Base-by-base conservation (phyloP, 352 stramenopile genomes). In the Pythium coloratum region DNA sequence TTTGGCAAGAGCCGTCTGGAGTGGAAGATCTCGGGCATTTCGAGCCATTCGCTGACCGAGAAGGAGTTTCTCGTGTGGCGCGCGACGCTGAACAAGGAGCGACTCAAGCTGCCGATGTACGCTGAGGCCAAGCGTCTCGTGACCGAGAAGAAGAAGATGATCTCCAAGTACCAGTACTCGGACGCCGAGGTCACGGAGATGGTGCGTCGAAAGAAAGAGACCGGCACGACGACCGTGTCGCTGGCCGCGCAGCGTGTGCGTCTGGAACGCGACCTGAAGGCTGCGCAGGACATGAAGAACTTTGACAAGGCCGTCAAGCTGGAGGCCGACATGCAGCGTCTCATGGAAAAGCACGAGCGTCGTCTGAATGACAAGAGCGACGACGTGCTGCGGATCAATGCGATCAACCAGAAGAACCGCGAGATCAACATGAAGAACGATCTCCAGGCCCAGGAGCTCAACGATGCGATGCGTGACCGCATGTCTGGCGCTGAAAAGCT, bases 271-370 rank as follows among this genome's bases (percentile, higher is more conserved):
- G 87, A 93, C 64, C 62, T 95, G 13, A 75, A 78, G 38, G 87
- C 87, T 50, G 87, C 87, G 20, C 85, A 93, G 63, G 82, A 90
- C 51, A 92, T 92, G 80, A 91, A 92, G 67, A 93, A 95, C 67
- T 95, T 92, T 64, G 85, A 91, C 33, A 95, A 95, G 56, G 85
- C 87, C 6, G 57, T 95, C 20, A 75, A 86, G 46, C 72, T 95
- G 0, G 87, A 95, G 55, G 85, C 79, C 47, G 70, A 76, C 18
- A 65, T 92, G 42, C 81, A 91, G 30, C 80, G 82, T 54, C 66
- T 94, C 36, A 51, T 84, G n/a, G 75, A 71, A 0, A 76, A 89
- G 55, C 91, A 93, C 56, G 85, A 94, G 55, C 76, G 80, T 50
- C 82, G 82, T 5, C 80, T 89, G 65, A 86, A 79, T 6, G 76